phyloP scores from a whole-genome alignment of 441 rosid species.

The Brassica balearica region DNA sequence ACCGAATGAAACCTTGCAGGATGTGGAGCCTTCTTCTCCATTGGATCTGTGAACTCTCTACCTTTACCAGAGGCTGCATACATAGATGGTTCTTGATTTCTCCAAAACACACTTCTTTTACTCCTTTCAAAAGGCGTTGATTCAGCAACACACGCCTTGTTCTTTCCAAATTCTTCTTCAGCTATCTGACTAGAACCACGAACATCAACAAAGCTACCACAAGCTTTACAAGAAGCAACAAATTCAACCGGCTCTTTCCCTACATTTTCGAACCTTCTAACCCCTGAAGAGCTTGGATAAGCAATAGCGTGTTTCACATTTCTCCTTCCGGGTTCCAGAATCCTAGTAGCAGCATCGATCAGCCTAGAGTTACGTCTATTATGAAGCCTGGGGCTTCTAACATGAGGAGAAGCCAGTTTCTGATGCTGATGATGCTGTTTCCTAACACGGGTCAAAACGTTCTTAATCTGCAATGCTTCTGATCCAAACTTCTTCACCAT shows the following conservation, averaged over 20 bases:
- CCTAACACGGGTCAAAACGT: constrained; percentile 67
- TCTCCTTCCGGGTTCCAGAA: constrained; percentile 82
- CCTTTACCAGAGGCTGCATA: constrained; percentile 31
- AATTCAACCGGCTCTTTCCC: constrained; percentile 42
- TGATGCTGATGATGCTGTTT: constrained; percentile 78
- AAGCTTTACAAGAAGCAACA: constrained; percentile 63
- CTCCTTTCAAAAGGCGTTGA: constrained; percentile 43
- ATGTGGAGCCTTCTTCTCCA: constrained; percentile 41
- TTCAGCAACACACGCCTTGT: constrained; percentile 33
- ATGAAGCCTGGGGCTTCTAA: constrained; percentile 69
- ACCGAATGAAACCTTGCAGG: constrained; percentile 43
- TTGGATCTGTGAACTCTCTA: constrained; percentile 24
- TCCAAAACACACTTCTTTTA: constrained; percentile 49
- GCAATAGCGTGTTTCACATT: constrained; percentile 62
- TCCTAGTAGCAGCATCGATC: constrained; percentile 81
- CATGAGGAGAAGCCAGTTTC: constrained; percentile 70
- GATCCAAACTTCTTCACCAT: constrained; percentile 70
- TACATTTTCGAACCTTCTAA: background rate
- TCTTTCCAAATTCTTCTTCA: constrained; percentile 26
- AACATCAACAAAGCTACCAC: constrained; percentile 65
- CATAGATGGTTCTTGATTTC: constrained; percentile 38
- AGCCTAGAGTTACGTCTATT: constrained; percentile 62
- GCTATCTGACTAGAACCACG: constrained; percentile 37
- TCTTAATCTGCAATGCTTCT: constrained; percentile 84
- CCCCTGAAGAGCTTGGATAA: constrained; percentile 44